Percentiles rank a stretch among this genome's conserved stretches.
phyloP scores from a whole-genome alignment of 768 basidiomycete species.

The Termitomyces sp. region DNA sequence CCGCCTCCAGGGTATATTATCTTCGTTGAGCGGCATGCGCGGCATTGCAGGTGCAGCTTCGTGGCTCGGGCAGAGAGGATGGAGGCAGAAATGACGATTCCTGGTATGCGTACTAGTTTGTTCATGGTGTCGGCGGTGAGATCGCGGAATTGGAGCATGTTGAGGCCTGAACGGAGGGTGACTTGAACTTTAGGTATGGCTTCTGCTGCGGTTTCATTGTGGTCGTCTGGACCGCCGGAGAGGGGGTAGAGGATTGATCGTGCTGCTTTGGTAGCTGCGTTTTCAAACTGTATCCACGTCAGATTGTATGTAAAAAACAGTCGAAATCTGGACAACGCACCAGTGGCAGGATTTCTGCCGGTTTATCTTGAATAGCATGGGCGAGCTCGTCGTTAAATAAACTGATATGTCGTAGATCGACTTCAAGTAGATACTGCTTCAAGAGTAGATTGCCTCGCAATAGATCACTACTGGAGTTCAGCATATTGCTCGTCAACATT shows the following conservation, averaged over 20 bases:
- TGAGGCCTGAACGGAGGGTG: slow-evolving; percentile 84
- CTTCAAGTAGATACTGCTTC: slow-evolving; percentile 83
- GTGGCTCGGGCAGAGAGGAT: slow-evolving; percentile 92
- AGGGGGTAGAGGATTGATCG: slow-evolving; percentile 81
- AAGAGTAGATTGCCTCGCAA: slow-evolving; percentile 85
- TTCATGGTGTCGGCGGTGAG: slow-evolving; percentile 93
- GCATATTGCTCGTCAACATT: neutral
- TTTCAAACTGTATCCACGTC: slow-evolving; percentile 70
- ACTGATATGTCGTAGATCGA: slow-evolving; percentile 75
- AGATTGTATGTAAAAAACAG: neutral
- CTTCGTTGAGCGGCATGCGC: slow-evolving; percentile 80
- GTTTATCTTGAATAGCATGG: slow-evolving; percentile 84
- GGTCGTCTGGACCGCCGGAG: slow-evolving; percentile 45
- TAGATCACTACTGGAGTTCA: slow-evolving; percentile 58
- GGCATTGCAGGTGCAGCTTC: slow-evolving; percentile 89
- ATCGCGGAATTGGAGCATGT: slow-evolving; percentile 91
- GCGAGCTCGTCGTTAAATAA: slow-evolving; percentile 94
- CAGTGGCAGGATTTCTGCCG: slow-evolving; percentile 84
- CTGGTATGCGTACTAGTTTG: slow-evolving; percentile 93
- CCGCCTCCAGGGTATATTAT: slow-evolving; percentile 74
- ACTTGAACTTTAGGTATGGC: slow-evolving; percentile 73
- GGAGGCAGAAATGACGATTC: slow-evolving; percentile 97
- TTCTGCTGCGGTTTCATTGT: slow-evolving; percentile 33
- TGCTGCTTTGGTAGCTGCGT: slow-evolving; percentile 82
- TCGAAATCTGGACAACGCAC: slow-evolving; percentile 40